Conservation (phyloP, 345 rosid species). For the Aurinia saxatilis region DNA sequence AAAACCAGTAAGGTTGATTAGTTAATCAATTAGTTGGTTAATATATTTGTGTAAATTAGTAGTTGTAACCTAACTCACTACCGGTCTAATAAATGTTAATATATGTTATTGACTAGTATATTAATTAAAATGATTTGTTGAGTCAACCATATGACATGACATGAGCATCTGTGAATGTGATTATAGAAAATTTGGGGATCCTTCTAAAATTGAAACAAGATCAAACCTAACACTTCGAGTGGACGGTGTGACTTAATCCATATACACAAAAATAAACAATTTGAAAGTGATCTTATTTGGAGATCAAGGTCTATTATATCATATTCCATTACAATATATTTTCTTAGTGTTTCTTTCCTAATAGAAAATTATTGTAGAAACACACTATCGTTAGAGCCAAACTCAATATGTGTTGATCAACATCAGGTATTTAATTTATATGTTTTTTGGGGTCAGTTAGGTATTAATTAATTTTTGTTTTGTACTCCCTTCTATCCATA, state of each 20-base stretch:
- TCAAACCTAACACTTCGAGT: neutral
- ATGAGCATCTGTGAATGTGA: no score
- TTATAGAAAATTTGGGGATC: neutral
- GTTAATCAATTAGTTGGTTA: neutral
- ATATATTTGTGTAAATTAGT: neutral
- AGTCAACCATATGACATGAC: constrained; percentile 15
- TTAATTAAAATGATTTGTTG: neutral
- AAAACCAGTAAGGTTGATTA: neutral
- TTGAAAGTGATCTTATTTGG: neutral
- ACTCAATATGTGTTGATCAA: no score
- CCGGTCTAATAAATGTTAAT: neutral
- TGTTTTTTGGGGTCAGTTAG: no score
- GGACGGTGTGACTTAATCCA: neutral
- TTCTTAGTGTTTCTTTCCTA: no score
- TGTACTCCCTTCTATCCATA: no score
- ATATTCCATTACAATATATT: neutral
- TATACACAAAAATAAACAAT: neutral
- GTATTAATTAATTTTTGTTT: no score
- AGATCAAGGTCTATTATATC: neutral
- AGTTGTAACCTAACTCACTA: constrained; percentile 20
- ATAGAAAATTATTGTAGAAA: no score
- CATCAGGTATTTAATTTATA: no score
- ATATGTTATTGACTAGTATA: neutral
- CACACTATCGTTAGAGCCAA: no score
- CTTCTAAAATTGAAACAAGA: neutral